Percentiles rank a stretch among this genome's conserved stretches.
Evolutionary conservation across 2,329 filamentous ascomycete species (phyloP).

Genomic region (Parascedosporium putredinis): DNA sequence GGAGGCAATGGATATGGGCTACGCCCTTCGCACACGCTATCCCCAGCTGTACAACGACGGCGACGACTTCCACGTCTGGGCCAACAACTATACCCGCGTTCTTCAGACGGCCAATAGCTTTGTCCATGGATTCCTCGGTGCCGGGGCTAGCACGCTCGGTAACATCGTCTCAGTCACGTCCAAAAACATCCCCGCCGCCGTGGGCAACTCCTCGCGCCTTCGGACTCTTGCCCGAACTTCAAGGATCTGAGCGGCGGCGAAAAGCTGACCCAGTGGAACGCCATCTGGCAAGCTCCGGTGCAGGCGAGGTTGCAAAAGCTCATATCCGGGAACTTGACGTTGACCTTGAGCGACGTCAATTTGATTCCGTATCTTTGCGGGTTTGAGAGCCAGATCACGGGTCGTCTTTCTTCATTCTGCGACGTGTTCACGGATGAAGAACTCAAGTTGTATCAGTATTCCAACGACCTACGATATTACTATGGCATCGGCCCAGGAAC

Average conservation of each 20-base stretch:
- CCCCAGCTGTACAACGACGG: constrained; percentile 39
- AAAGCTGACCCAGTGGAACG: constrained; percentile 35
- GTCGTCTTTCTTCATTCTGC: constrained; percentile 51
- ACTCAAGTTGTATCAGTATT: constrained; percentile 54
- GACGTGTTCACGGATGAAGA: constrained; percentile 51
- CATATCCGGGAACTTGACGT: constrained; percentile 42
- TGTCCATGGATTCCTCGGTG: constrained; percentile 49
- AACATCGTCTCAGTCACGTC: constrained; percentile 48
- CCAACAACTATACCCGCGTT: constrained; percentile 55
- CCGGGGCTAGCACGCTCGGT: constrained; percentile 40
- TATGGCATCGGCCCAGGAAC: constrained; percentile 52
- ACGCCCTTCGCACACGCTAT: constrained; percentile 34
- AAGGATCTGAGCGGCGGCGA: constrained; percentile 39
- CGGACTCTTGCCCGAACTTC: constrained; percentile 52
- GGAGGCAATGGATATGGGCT: constrained; percentile 47
- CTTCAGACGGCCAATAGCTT: constrained; percentile 53
- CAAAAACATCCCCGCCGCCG: constrained; percentile 35
- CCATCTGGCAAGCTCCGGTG: constrained; percentile 42
- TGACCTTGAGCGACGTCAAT: constrained; percentile 41
- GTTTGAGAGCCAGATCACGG: constrained; percentile 59
- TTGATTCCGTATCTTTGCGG: constrained; percentile 61
- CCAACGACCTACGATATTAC: constrained; percentile 58
- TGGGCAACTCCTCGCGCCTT: constrained; percentile 55
- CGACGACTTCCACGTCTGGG: constrained; percentile 48
- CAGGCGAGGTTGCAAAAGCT: constrained; percentile 41